Evolutionary conservation across 1,284 basidiomycete species (phyloP).

Genomic region (Cutaneotrichosporon spelunceum): DNA sequence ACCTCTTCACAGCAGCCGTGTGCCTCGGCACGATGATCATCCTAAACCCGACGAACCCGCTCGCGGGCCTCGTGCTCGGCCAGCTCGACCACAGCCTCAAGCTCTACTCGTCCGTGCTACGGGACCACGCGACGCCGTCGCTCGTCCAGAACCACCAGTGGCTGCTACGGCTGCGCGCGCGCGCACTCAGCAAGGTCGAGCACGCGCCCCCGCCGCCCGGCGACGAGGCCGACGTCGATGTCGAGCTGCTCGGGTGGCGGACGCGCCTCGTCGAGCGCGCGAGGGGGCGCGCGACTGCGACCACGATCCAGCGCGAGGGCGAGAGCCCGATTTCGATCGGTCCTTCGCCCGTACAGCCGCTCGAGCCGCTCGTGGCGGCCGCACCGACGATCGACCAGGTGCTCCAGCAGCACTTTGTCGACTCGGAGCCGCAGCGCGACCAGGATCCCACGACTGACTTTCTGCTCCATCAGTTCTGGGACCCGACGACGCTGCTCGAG

Average conservation of each 20-base stretch:
- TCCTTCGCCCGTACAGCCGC: not conserved
- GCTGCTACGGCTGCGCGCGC: constrained; percentile 29
- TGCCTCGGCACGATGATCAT: constrained; percentile 33
- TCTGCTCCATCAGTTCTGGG: constrained; percentile 42
- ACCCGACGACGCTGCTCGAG: constrained; percentile 28
- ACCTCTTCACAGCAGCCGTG: constrained; percentile 38
- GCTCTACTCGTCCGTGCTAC: constrained; percentile 26
- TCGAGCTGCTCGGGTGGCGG: constrained; percentile 37
- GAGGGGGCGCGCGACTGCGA: constrained; percentile 14
- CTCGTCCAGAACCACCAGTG: constrained; percentile 34
- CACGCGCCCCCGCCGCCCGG: constrained; percentile 12
- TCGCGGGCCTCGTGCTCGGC: constrained; percentile 22
- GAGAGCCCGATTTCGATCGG: not conserved
- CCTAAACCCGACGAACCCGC: constrained; percentile 24
- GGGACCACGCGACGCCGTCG: constrained; percentile 21
- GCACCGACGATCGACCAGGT: constrained; percentile 18
- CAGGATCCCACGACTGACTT: constrained; percentile 13
- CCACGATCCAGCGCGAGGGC: constrained; percentile 7
- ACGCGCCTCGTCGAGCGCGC: constrained; percentile 35
- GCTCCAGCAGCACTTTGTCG: constrained; percentile 22
- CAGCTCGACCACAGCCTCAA: constrained; percentile 30
- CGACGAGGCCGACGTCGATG: constrained; percentile 20
- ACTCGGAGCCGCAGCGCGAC: not conserved
- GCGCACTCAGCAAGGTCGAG: constrained; percentile 22
- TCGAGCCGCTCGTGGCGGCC: not conserved